Base-by-base conservation (phyloP, 2,329 filamentous ascomycete species). In the Byssochlamys sp. region DNA sequence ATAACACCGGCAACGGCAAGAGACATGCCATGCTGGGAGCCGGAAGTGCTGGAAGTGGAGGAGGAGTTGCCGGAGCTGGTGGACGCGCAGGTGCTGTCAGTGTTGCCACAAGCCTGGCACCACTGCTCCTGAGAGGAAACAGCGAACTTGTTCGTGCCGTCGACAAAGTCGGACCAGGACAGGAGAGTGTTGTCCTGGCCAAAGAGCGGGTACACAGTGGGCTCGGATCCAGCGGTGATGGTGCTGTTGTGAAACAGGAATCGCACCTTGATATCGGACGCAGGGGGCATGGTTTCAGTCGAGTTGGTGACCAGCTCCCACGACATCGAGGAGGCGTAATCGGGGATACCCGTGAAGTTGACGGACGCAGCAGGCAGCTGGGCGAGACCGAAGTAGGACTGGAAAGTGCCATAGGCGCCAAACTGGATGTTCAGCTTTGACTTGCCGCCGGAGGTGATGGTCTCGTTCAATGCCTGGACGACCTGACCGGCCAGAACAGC, bases 261-360 rank as follows among this genome's bases (percentile, higher is more conserved):
- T 33, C 84, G 78, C 11, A 86, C 80, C 57, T 76, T 77, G 45
- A 85, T 72, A 3, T 86, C 81, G 0, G 77, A 72, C 14, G 65
- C 60, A 2, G 70, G 63, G 2, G 79, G 79, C 64, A 81, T 79
- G 0, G 66, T 64, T 0, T 69, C 66, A 5, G 67, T 64, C 3
- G 67, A 67, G 60, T 82, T 79, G 48, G 83, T 85, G 65, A 84
- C 81, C 25, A 80, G 81, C 77, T 96, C 91, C 70, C 95, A 91
- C 4, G 80, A 80, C 82, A 95, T 90, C 62, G 84, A 84, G 2
- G 86, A 87, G 4, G 90, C 90, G 67, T 96, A 96, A 75, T 91
- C 86, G n/a, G 87, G 84, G 11, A 96, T 77, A 56, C 88, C 88
- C 59, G 77, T 84, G 77, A 96, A 95, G 70, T 88, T 76, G 1